These are phyloP conservation scores for Heracleum sosnowskyi DNA, from an alignment of 129 eudicot species.

Conservation along the genomic window DNA sequence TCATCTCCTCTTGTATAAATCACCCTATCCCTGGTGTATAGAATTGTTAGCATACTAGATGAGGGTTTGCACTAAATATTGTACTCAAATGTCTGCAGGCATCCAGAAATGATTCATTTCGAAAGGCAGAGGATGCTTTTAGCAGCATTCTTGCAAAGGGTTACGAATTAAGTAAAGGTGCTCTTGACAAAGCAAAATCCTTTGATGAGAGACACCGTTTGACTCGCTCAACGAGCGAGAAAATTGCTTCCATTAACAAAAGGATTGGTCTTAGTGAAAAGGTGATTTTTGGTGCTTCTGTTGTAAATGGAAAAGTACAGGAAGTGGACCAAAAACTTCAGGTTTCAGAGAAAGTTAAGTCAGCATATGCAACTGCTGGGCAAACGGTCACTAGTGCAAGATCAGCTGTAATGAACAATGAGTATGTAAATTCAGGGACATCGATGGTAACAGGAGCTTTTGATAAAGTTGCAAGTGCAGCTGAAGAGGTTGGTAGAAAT, in stretches of 20 bases:
- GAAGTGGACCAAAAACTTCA: slow-evolving; percentile 54
- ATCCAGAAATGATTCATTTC: slow-evolving; percentile 28
- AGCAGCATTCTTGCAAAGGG: slow-evolving; percentile 53
- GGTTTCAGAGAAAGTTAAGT: slow-evolving; percentile 46
- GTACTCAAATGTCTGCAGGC: slow-evolving; percentile 22
- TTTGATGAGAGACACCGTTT: slow-evolving; percentile 43
- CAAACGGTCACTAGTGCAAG: slow-evolving; percentile 37
- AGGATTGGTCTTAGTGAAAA: slow-evolving; percentile 45
- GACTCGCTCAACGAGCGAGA: slow-evolving; percentile 42
- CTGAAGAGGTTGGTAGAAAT: slow-evolving; percentile 45
- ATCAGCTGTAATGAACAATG: slow-evolving; percentile 45
- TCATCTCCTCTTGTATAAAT: slow-evolving; percentile 31
- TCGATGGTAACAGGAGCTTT: slow-evolving; percentile 48
- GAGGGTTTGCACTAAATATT: not conserved
- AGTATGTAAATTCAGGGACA: slow-evolving; percentile 35
- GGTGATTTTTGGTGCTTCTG: slow-evolving; percentile 36
- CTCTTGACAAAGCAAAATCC: slow-evolving; percentile 34
- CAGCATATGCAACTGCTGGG: slow-evolving; percentile 43
- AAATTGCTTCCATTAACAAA: slow-evolving; percentile 37
- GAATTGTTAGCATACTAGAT: not conserved
- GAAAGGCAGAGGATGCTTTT: slow-evolving; percentile 46
- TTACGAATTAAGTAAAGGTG: slow-evolving; percentile 39
- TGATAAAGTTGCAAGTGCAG: slow-evolving; percentile 43
- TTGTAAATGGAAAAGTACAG: slow-evolving; percentile 37
- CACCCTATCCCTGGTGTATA: not conserved